Percentiles rank a stretch among this genome's conserved stretches.
These are phyloP conservation scores for Clarkia xantiana DNA, from an alignment of 345 rosid genomes.

Conservation along the genomic window DNA sequence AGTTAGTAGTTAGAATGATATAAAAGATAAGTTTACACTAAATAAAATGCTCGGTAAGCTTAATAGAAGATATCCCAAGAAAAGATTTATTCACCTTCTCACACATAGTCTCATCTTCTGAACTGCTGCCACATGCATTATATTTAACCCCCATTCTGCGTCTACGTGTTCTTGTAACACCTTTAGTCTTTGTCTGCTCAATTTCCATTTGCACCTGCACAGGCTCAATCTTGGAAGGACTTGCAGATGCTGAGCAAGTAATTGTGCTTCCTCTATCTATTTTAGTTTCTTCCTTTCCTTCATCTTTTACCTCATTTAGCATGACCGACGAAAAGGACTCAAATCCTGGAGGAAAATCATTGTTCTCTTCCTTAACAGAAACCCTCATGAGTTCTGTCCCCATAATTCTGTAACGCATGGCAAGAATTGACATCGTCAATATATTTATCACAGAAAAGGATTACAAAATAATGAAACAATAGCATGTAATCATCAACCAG, in stretches of 20 bases:
- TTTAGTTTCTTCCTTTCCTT: conserved; percentile 15
- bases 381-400: no score
- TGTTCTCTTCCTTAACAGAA: no score
- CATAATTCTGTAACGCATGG: no score
- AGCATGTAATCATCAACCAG: no score
- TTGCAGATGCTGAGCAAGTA: conserved; percentile 24
- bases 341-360: conserved; percentile 13
- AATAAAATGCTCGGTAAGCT: neutral
- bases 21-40: neutral
- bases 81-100: conserved; percentile 35
- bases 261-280: conserved; percentile 17
- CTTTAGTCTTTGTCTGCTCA: conserved; percentile 18
- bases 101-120: conserved; percentile 34
- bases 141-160: conserved; percentile 51
- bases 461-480: no score
- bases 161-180: conserved; percentile 37
- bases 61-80: conserved; percentile 10
- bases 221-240: conserved; percentile 27
- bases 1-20: neutral
- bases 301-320: conserved; percentile 31
- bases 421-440: no score
- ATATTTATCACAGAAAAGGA: no score
- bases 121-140: conserved; percentile 25
- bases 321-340: conserved; percentile 74
- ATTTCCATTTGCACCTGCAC: conserved; percentile 33